Base-by-base conservation (phyloP, 139 green algal species). In the Picochlorum sp. region DNA sequence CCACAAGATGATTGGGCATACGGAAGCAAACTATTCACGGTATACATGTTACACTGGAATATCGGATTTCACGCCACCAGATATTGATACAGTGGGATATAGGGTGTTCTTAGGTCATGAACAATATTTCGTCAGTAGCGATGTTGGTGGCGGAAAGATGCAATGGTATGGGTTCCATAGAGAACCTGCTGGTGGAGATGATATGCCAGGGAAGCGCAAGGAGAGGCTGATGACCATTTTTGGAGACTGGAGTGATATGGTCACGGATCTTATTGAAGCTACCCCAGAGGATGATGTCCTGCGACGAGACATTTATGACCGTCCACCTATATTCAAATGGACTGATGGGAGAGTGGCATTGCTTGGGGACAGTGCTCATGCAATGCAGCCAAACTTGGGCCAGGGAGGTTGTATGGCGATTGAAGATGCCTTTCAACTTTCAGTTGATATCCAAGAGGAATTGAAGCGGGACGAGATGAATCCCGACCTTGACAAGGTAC, bases 111-210 rank as follows among this genome's bases (percentile, higher is more conserved):
- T 99, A 51, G 93, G 93, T 76, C 90, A 95, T 64, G 76, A 81
- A 6, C 79, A 95, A 74, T 99, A 99, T 76, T 99, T 99, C 85
- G 93, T 99, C n/a, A 82, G 56, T 65, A 88, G 72, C 60, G 93
- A 99, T 72, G 93, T 99, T n/a, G 93, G 93, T 20, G 81, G 76
- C 16, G 92, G 93, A 64, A 92, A 95, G 77, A 94, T 95, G 86
- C 93, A 98, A 81, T 98, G 88, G 86, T 98, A 98, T 73, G 93
- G 76, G 30, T 98, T 98, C 85, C 84, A 96, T 78, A 88, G 92
- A 71, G 88, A 97, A 72, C 68, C 83, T 0, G 67, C 85, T 15
- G 86, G 87, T 30, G 77, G 75, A 60, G 76, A 69, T 13, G 84
- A 92, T 56, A 30, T 63, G 11, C 34, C 70, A 4, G 82, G 81